Base-by-base conservation (phyloP, 345 rosid genomes). In the Litchi chinensis region DNA sequence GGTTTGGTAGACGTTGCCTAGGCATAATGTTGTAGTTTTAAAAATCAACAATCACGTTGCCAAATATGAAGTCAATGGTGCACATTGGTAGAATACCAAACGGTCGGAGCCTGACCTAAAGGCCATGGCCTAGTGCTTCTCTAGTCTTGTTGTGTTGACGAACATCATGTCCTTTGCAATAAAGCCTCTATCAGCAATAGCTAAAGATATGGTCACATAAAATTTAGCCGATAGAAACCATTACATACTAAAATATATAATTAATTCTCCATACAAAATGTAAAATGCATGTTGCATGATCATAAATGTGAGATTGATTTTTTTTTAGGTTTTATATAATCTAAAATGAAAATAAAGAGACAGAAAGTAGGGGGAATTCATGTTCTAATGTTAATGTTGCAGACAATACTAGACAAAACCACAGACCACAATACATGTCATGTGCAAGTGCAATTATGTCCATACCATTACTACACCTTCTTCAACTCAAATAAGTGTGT, bases 51-150 rank as follows among this genome's bases (percentile, higher is more conserved):
- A 91, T 93, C 0, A 94, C 91, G 60, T 90, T 90, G 68, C 98
- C 98, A 80, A 95, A 95, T 0, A 95, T 90, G 83, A 93, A 95
- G 86, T 95, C 98, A 0, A 95, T 77, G 4, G 98, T 8, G 85
- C 54, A 43, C 98, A 95, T 11, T 69, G 79, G 78, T 82, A 85
- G 77, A 81, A 86, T 6, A 89, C 90, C 1, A 98, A 93, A 26
- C 73, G 77, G 81, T 95, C 95, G 6, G 98, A 88, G 1, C 86
- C 92, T 0, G 94, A 93, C 68, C 91, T 87, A 77, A 95, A 86
- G 3, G 98, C 98, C 78, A 95, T 26, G 0, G 28, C 28, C 28
- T 26, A 1, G 28, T 26, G 28, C 28, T 26, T 26, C 28, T 26
- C 28, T 72, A 93, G 77, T 3, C 98, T 95, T 3, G 98, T 97